These are phyloP conservation scores for Wickerhamomyces canadensis DNA, from an alignment of 805 yeast species.

Conservation along the genomic window DNA sequence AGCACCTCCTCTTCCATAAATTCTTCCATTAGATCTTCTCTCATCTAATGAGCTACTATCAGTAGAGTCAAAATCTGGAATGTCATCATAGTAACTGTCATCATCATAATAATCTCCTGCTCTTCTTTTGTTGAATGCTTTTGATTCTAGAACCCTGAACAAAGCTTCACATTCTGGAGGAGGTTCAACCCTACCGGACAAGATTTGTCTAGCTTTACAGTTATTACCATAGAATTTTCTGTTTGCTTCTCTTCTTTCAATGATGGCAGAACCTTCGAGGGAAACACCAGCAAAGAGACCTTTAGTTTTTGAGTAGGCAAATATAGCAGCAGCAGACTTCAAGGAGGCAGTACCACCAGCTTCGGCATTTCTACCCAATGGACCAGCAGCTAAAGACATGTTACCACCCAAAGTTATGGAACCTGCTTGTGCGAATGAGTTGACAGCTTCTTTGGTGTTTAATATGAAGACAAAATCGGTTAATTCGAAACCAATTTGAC, in stretches of 20 bases:
- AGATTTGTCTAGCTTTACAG: constrained; percentile 82
- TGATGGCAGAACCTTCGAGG: constrained; percentile 89
- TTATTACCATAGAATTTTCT: constrained; percentile 87
- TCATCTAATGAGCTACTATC: constrained; percentile 24
- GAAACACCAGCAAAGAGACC: constrained; percentile 98
- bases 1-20: too few relatives aligned
- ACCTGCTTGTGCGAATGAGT: constrained; percentile 89
- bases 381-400: constrained; percentile 94
- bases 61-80: constrained; percentile 29
- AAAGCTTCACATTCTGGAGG: constrained; percentile 89
- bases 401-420: constrained; percentile 94
- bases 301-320: constrained; percentile 90
- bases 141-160: constrained; percentile 77
- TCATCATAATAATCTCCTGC: constrained; percentile 40
- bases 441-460: constrained; percentile 83
- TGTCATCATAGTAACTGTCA: constrained; percentile 67
- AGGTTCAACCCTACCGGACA: constrained; percentile 83
- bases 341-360: constrained; percentile 94
- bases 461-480: constrained; percentile 94
- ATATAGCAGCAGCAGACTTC: constrained; percentile 82
- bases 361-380: constrained; percentile 94
- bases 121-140: constrained; percentile 66
- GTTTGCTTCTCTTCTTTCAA: constrained; percentile 97
- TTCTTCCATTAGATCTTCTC: constrained; percentile 10
- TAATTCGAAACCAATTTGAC: constrained; percentile 92